Evolutionary conservation across 2,329 filamentous ascomycete species (phyloP), one percentile per base, ranked within the genome.

Genomic region (Ceratocystis destructans): DNA sequence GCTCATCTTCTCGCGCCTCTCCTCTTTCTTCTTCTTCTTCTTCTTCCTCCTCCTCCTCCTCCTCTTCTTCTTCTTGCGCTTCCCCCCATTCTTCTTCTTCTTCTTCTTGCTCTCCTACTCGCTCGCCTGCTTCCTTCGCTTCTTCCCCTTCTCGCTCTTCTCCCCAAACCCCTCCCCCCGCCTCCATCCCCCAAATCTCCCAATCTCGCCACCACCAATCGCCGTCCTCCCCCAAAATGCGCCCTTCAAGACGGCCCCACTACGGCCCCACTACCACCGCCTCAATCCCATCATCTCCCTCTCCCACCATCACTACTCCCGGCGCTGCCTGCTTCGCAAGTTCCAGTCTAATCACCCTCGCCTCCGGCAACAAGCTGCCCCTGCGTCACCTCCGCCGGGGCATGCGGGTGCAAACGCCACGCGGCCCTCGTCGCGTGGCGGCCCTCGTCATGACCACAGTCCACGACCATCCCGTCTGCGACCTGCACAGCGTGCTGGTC

Each of bases 241-340:
- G 15, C 55, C n/a, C 55, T 25, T n/a, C 55, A 33, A 33, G 17
- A 59, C 55, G 55, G 55, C 55, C 55, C 55, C 55, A 59, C 55
- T 2, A 15, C 55, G 55, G 55, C 25, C 55, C 55, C 55, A 33
- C 55, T 28, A 5, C 37, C 44, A 17, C 41, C 2, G 10, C 22
- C 22, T 6, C 41, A 28, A 17, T 8, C 50, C 44, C 53, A 10
- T 8, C 37, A 12, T 80, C 68, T 79, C 80, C 65, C 73, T 72
- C 53, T 64, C 72, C 0, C 65, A 67, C 17, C 33, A 12, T 12
- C 48, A 25, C 55, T 28, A 59, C 55, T 1, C 28, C 22, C 10
- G 37, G 41, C 0, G 77, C 77, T 3, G 76, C 78, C 0, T 86
- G 83, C 70, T 86, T 86, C 70, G 79, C 79, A 1, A 81, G 76